Base-by-base conservation (phyloP, 2,329 filamentous ascomycete species). In the Seiridium unicorne region DNA sequence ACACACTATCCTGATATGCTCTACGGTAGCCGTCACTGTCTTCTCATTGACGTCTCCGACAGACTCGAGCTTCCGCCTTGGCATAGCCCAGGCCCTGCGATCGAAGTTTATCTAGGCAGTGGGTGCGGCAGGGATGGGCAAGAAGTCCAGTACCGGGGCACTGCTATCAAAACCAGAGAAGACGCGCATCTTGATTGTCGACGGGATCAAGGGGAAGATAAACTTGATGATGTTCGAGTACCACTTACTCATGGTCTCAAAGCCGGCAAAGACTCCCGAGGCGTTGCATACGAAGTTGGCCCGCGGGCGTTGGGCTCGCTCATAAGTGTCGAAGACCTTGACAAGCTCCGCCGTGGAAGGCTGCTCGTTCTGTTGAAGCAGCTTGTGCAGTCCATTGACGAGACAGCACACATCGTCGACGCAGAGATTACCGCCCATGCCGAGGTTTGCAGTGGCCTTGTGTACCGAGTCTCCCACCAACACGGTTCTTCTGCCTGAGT, bases 221-320 rank as follows among this genome's bases (percentile, higher is more conserved):
- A 44, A 18, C 53, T 55, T 44, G 38, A 55, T 32, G 9, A 55
- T n/a, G 31, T 44, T 42, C 34, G 53, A 18, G 38, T 46, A 55
- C 53, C 53, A 55, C 53, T 46, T 46, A 38, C 53, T 55, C 53
- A 55, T 55, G 11, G 38, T 44, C 53, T 55, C 53, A 18, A 55
- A 55, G 42, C 42, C 53, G 26, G 36, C 53, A 55, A 55, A 55
- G 38, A 55, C 42, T 10, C 34, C 42, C 38, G 53, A 55, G 7
- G 53, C 36, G 10, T 31, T 44, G 53, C 38, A 46, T 8, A 55
- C 53, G 5, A 55, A 55, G 35, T 55, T 26, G 38, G 53, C 53
- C 5, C 53, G 53, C 9, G 53, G 35, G 4, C 53, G 53, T 38
- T 31, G 18, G 18, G n/a, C 5, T 8, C 31, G n/a, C 18, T 55